A percentile compares a stretch with the other conserved stretches of the same genome.
These are phyloP conservation scores for Cucumis melo DNA, from an alignment of 306 rosid species.

Conservation along the genomic window DNA sequence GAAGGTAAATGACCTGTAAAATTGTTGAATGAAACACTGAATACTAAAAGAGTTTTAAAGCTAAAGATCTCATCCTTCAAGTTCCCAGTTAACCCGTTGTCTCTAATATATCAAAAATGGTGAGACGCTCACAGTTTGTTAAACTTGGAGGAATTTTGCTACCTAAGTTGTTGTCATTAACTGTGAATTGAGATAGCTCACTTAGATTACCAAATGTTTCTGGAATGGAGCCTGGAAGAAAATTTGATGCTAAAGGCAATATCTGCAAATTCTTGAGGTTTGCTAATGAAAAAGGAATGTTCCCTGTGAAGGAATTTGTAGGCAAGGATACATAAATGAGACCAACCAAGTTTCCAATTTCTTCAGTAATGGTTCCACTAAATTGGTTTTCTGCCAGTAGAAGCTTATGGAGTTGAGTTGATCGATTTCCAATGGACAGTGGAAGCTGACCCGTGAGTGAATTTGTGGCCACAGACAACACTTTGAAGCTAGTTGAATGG, in stretches of 20 bases:
- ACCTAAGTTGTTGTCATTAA: neutral
- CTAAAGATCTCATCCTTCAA: neutral
- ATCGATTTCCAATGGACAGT: neutral
- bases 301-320: neutral
- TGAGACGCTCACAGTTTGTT: neutral
- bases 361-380: neutral
- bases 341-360: neutral
- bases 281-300: neutral
- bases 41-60: neutral
- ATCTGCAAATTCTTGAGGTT: neutral
- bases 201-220: neutral
- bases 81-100: neutral
- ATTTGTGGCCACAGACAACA: neutral
- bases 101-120: neutral
- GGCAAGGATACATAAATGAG: neutral
- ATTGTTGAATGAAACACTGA: neutral
- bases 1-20: conserved; percentile 2
- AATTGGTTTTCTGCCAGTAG: neutral
- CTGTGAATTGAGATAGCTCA: neutral
- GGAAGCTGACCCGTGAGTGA: conserved; percentile 1
- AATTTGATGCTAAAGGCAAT: neutral
- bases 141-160: neutral
- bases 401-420: neutral
- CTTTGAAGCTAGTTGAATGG: neutral
- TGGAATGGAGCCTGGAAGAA: neutral